Base-by-base conservation (phyloP, 1,284 basidiomycete genomes). In the Anthracocystis walkeri region DNA sequence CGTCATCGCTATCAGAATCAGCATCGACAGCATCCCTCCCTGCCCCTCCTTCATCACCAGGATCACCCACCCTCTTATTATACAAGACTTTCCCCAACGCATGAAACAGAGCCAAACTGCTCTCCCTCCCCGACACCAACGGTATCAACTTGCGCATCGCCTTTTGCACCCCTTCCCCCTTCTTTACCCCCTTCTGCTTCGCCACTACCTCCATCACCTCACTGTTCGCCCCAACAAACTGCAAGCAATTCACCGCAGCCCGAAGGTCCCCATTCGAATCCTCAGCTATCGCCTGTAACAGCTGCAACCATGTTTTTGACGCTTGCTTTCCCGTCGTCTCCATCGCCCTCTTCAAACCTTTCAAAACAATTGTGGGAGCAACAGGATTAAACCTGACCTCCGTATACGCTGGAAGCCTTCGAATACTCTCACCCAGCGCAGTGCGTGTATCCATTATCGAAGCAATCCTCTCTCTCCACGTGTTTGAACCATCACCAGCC, bases 61-160 rank as follows among this genome's bases (percentile, higher is more conserved):
- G 61, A 60, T 81, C 79, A 18, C 73, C 77, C 90, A 65, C 64
- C 93, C 96, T 90, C 86, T 98, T 99, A 86, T 97, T 98, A 85
- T 96, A 99, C 54, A 99, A 86, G 2, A 98, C 89, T 86, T 93
- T 96, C 7, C 96, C 97, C 40, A 99, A 87, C 7, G 97, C 87
- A 86, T 98, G 97, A 81, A 98, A 99, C 42, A 99, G 87, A 3
- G 90, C 91, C 10, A 99, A 87, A 60, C 91, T 92, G 77, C 94
- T 91, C 79, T 98, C 96, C 53, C 94, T 88, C 1, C 77, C 72
- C 14, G 64, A 65, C 4, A 65, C 60, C 18, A 68, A 40, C 35
- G 58, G 56, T 18, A 69, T 60, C 48, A 62, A 23, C 29, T 25
- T 72, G 16, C 63, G n/a, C 45, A 63, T 42, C 1, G 51, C 57